phyloP scores from a whole-genome alignment of 306 rosid species.

The Hippophae gyantsensis region DNA sequence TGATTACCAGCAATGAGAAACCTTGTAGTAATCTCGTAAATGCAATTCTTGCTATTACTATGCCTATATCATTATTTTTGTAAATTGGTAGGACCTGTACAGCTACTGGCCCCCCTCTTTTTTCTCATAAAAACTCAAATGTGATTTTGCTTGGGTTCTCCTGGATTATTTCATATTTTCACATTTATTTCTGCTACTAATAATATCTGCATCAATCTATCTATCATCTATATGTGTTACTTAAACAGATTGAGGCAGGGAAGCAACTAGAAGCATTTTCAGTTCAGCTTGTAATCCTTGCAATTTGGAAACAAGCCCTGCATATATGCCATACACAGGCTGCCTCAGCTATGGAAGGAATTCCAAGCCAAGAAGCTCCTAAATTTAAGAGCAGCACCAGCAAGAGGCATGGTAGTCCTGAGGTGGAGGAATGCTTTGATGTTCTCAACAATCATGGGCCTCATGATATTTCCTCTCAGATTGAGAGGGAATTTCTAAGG shows the following conservation, averaged over 20 bases:
- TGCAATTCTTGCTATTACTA: no score
- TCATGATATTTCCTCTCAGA: conserved; percentile 47
- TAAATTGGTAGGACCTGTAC: no score
- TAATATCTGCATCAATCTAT: background rate
- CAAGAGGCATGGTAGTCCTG: conserved; percentile 47
- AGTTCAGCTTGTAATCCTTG: conserved; percentile 92
- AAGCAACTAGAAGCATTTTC: conserved; percentile 89
- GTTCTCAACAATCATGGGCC: conserved; percentile 39
- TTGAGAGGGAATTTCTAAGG: conserved; percentile 76
- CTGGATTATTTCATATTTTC: no score
- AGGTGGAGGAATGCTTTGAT: conserved; percentile 46
- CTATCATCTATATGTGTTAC: background rate
- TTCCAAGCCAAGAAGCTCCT: conserved; percentile 70
- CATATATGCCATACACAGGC: conserved; percentile 97
- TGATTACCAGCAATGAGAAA: no score
- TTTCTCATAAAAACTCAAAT: no score
- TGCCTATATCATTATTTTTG: no score
- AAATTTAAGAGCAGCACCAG: conserved; percentile 55
- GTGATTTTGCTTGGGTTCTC: no score
- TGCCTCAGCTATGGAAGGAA: conserved; percentile 97
- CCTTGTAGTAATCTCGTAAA: no score
- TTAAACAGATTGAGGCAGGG: conserved; percentile 46
- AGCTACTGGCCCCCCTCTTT: no score
- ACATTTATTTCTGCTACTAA: no score
- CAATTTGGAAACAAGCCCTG: conserved; percentile 97